Evolutionary conservation across 805 yeast genomes (phyloP).

Genomic region (Lachancea nothofagi): DNA sequence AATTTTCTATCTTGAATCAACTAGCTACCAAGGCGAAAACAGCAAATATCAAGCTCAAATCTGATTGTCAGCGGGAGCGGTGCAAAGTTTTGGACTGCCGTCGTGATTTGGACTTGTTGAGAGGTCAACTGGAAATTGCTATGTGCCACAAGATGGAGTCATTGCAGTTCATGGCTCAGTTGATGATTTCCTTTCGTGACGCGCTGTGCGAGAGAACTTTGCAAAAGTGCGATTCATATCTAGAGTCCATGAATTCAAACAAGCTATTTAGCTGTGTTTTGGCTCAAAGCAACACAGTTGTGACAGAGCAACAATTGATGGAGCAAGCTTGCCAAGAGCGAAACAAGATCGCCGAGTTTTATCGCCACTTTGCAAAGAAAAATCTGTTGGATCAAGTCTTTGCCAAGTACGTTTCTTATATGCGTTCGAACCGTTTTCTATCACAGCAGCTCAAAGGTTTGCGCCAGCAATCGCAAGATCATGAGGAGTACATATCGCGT

Average conservation of each 20-base stretch:
- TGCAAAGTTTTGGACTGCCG: slow-evolving; percentile 24
- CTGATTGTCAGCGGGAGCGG: slow-evolving; percentile 24
- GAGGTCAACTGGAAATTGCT: slow-evolving; percentile 16
- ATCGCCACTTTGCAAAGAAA: slow-evolving; percentile 20
- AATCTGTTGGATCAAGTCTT: slow-evolving; percentile 22
- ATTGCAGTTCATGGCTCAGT: slow-evolving; percentile 27
- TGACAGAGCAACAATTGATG: slow-evolving; percentile 1
- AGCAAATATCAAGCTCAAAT: slow-evolving; percentile 17
- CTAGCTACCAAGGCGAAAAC: slow-evolving; percentile 9
- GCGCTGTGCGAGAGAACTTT: slow-evolving; percentile 19
- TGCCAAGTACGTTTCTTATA: slow-evolving; percentile 19
- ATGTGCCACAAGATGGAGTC: slow-evolving; percentile 23
- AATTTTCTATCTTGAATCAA: background rate
- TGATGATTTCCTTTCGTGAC: slow-evolving; percentile 23
- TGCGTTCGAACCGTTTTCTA: slow-evolving; percentile 22
- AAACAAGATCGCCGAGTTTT: slow-evolving; percentile 13
- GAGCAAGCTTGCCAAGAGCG: slow-evolving; percentile 13
- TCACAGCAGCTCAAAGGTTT: slow-evolving; percentile 20
- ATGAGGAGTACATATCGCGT: slow-evolving; percentile 11
- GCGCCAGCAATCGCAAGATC: slow-evolving; percentile 15
- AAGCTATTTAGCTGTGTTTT: slow-evolving; percentile 6
- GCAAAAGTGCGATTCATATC: slow-evolving; percentile 16
- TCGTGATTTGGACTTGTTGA: slow-evolving; percentile 14
- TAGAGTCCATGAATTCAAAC: slow-evolving; percentile 15
- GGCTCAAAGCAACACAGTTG: slow-evolving; percentile 4